These are phyloP conservation scores for Tirmania nivea DNA, from an alignment of 495 filamentous ascomycete species.

Conservation along the genomic window DNA sequence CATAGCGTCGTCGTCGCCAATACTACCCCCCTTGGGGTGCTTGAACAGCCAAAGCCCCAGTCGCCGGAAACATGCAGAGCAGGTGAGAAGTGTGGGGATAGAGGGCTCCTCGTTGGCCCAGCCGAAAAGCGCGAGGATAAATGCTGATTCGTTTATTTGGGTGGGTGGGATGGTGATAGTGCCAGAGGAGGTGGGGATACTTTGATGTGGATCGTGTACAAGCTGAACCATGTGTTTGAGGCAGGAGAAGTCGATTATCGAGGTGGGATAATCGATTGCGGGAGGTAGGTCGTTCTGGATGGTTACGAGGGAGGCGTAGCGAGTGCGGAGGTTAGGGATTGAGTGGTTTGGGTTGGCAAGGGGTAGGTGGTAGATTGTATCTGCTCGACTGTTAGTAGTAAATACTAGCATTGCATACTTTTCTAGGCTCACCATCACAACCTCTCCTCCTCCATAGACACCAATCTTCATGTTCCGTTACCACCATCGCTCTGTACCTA, in stretches of 20 bases:
- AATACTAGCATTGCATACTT: too few relatives aligned
- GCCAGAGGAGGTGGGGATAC: slow-evolving; percentile 1
- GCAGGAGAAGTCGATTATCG: slow-evolving; percentile 20
- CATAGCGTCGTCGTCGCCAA: slow-evolving; percentile 12
- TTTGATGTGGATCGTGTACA: slow-evolving; percentile 18
- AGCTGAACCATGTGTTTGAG: slow-evolving; percentile 24
- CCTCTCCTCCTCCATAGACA: slow-evolving; percentile 74
- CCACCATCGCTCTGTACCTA: slow-evolving; percentile 47
- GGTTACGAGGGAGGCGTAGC: slow-evolving; percentile 23
- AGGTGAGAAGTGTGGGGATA: slow-evolving; percentile 48
- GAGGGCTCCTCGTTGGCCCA: slow-evolving; percentile 57
- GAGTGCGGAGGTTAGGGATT: slow-evolving; percentile 24
- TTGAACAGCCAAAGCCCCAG: slow-evolving; percentile 91
- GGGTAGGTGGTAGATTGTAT: slow-evolving; percentile 32
- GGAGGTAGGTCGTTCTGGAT: slow-evolving; percentile 30
- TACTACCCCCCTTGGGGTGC: slow-evolving; percentile 2
- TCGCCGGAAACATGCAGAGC: slow-evolving; percentile 65
- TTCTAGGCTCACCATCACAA: slow-evolving; percentile 42
- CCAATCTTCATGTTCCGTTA: slow-evolving; percentile 54
- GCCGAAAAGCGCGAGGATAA: slow-evolving; percentile 60
- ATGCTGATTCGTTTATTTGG: slow-evolving; percentile 38
- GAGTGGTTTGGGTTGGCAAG: slow-evolving; percentile 25
- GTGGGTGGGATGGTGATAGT: background rate
- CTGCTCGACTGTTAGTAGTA: slow-evolving; percentile 8
- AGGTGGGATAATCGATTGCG: slow-evolving; percentile 26